phyloP scores from a whole-genome alignment of 1,139 yeast genomes.

The Pichia sp. region DNA sequence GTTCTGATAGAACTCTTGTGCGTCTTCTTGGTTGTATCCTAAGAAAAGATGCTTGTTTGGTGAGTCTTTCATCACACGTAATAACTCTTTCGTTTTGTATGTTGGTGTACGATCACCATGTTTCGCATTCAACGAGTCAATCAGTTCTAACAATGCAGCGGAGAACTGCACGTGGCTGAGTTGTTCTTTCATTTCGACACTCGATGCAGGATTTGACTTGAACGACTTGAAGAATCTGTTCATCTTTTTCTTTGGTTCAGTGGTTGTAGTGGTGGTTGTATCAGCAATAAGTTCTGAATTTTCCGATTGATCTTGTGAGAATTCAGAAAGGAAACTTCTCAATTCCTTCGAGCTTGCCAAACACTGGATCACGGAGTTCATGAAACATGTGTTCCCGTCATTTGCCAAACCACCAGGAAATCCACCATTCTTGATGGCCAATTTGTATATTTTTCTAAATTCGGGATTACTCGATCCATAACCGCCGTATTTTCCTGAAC shows the following conservation, averaged over 20 bases:
- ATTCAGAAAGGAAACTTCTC: conserved; percentile 52
- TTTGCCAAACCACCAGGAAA: conserved; percentile 81
- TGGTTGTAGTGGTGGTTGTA: no score
- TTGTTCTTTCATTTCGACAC: background rate
- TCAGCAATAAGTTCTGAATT: background rate
- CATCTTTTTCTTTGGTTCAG: background rate
- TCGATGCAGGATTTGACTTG: conserved; percentile 1
- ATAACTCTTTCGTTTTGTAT: conserved; percentile 62
- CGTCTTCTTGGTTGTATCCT: conserved; percentile 92
- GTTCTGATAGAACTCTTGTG: conserved; percentile 89
- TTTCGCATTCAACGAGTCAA: conserved; percentile 54
- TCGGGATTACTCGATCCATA: conserved; percentile 18
- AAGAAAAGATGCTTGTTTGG: conserved; percentile 73
- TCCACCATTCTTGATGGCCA: conserved; percentile 58
- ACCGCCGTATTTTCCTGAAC: background rate
- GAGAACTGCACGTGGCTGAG: conserved; percentile 45
- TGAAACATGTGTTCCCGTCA: conserved; percentile 92
- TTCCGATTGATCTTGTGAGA: conserved; percentile 24
- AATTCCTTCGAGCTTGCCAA: conserved; percentile 74
- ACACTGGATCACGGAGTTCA: conserved; percentile 87
- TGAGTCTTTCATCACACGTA: conserved; percentile 74
- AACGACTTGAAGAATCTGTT: conserved; percentile 1
- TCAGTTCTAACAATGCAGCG: conserved; percentile 46
- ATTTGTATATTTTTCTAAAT: conserved; percentile 19
- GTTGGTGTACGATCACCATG: conserved; percentile 56